Percentiles rank a stretch among this genome's conserved stretches.
phyloP scores from a whole-genome alignment of 371 early-diverging fungal genomes.

The Blakeslea trispora region DNA sequence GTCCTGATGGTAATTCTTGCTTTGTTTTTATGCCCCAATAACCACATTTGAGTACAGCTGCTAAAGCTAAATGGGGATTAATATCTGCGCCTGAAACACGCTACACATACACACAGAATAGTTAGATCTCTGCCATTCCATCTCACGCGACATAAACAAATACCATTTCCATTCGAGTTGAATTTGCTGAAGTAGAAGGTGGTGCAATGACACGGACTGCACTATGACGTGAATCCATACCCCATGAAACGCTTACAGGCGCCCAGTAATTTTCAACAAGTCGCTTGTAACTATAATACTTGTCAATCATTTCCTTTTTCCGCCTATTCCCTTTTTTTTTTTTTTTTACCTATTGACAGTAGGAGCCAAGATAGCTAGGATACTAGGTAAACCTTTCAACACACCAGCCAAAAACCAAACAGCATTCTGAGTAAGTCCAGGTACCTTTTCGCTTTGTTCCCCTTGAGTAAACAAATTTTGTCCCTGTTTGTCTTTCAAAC shows the following conservation, averaged over 20 bases:
- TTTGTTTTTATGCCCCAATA: slow-evolving; percentile 72
- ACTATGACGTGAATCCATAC: slow-evolving; percentile 76
- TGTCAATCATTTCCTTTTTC: too few relatives aligned
- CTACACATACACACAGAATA: slow-evolving; percentile 26
- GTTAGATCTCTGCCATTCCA: slow-evolving; percentile 9
- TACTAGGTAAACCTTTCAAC: slow-evolving; percentile 70
- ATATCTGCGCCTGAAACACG: slow-evolving; percentile 85
- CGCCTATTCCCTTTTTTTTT: slow-evolving; percentile 1
- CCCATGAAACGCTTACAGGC: slow-evolving; percentile 83
- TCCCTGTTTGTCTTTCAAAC: slow-evolving; percentile 55
- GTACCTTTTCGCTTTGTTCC: slow-evolving; percentile 17
- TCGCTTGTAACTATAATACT: slow-evolving; percentile 87
- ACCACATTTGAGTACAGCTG: slow-evolving; percentile 80
- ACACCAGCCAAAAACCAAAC: slow-evolving; percentile 77
- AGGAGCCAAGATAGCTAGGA: slow-evolving; percentile 78
- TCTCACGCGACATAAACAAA: neutral
- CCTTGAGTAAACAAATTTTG: slow-evolving; percentile 58
- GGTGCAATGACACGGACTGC: slow-evolving; percentile 79
- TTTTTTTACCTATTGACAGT: slow-evolving; percentile 69
- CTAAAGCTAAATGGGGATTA: slow-evolving; percentile 78
- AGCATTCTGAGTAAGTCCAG: slow-evolving; percentile 59
- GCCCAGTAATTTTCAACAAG: slow-evolving; percentile 86
- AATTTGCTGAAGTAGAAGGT: slow-evolving; percentile 62
- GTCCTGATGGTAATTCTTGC: slow-evolving; percentile 50
- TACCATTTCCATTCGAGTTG: slow-evolving; percentile 76